Base-by-base conservation (phyloP, 2,329 filamentous ascomycete species). In the Ploettnerulaceae sp. region DNA sequence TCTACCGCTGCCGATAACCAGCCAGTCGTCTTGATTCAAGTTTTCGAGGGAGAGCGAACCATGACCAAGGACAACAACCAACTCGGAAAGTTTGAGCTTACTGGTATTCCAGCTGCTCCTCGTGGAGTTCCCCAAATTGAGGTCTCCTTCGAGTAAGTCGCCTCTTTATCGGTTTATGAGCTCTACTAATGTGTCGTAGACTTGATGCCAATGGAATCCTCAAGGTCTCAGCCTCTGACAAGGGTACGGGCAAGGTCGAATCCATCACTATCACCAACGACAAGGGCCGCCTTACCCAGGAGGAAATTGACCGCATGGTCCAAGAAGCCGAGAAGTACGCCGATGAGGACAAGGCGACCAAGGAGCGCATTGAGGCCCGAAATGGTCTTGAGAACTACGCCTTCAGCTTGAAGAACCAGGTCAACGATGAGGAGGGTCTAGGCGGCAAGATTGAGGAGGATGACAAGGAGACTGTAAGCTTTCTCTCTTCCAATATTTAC, bases 221-320 rank as follows among this genome's bases (percentile, higher is more conserved):
- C 58, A 91, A 94, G 78, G 93, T 98, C 55, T 88, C 86, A 57
- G 93, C 93, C 58, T 84, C 86, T 64, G 93, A 98, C 73, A 97
- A 97, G 85, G 93, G 90, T 67, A 96, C 91, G 63, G 93, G 93
- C 71, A 96, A 97, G 81, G 82, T 80, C 55, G 89, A 98, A 78
- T 89, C 86, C 55, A 97, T 98, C 70, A 97, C 93, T 62, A 98
- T 98, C 68, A 97, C 86, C 74, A 97, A 98, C 75, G 93, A 98
- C 75, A 97, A 97, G 84, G 93, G 93, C 60, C 91, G 93, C 69
- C 84, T 98, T 42, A 89, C 86, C 62, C 85, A 86, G 65, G 93
- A 98, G 61, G 93, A 98, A 71, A 98, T 98, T 62, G 91, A 97
- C 71, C 93, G 93, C 71, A 98, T 98, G 93, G 89, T 98, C 56